Evolutionary conservation across 2,329 filamentous ascomycete species (phyloP), one percentile per base, ranked within the genome.

Genomic region (Geosmithia putterillii): DNA sequence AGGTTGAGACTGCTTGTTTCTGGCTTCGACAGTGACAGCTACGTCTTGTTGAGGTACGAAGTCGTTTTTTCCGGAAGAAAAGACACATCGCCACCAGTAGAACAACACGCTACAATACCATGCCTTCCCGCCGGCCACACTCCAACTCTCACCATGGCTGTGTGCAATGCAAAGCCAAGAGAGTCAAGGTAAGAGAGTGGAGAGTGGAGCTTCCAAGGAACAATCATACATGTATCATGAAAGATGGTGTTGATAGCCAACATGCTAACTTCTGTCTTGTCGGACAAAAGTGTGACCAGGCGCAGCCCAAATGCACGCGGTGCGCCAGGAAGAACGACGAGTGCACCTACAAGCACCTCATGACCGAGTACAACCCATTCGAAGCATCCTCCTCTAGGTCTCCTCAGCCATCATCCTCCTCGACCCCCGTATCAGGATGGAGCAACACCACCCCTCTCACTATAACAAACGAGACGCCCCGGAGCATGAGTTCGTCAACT

Each of bases 141-240:
- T 44, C 44, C 22, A 48, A 48, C 46, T 46, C 44, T 9, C 46
- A 48, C 37, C 46, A 48, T 42, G 46, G 46, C 20, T 48, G 46
- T 36, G 20, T 46, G n/a, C 34, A 45, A 36, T 48, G 46, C 42
- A 48, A 48, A 23, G 23, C 44, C 4, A 48, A 44, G 42, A 37
- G 44, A n/a, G 46, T 48, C 38, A 48, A 48, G 44, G 46, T 48
- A 38, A n/a, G 28, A 4, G 7, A 12, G n/a, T 25, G 23, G 23
- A 6, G 23, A 25, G 23, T 6, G 10, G 6, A 10, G 6, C 23
- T 25, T 6, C 10, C 23, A n/a, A n/a, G n/a, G n/a, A n/a, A n/a
- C n/a, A n/a, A n/a, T n/a, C n/a, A n/a, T n/a, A n/a, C n/a, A n/a
- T n/a, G n/a, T n/a, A n/a, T n/a, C n/a, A n/a, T n/a, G n/a, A n/a